Base-by-base conservation (phyloP, 73 alveolate genomes). In the Blepharisma japonicum region DNA sequence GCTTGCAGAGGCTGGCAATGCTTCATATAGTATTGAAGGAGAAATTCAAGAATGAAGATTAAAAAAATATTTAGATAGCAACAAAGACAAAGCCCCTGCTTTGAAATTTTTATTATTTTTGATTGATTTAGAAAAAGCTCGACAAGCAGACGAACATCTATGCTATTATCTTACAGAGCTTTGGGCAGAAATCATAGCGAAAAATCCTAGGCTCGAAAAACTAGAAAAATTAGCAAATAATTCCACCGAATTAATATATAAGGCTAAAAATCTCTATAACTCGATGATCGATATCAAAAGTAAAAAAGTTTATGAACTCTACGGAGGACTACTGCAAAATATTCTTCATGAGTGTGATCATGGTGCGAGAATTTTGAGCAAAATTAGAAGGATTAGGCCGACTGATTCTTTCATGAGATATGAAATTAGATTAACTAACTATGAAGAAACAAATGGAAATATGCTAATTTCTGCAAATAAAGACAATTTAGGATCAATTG, bases 391-490 rank as follows among this genome's bases (percentile, higher is more conserved):
- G 5, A 8, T 5, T 1, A 61, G 5, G 74, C 5, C 11, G 14
- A 61, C 2, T 14, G 74, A 61, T 2, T 18, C 74, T 20, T n/a
- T 14, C 2, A 61, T 14, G 6, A 25, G n/a, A 2, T 20, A 8
- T 9, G 23, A 18, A 9, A 4, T 8, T 1, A 39, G 2, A 14
- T 18, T 61, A 9, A 61, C 14, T 25, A 14, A 61, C 23, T 61
- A 14, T 5, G 74, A 61, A 14, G 74, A 61, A 61, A 5, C 18
- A 8, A 61, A 61, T 61, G 74, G 74, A 25, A 61, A 14, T 61
- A 20, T 61, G 74, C 47, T 61, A 25, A 39, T 61, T 61, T 61
- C 74, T 18, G 74, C 50, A 1, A 39, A 61, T 14, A 61, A n/a
- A 9, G 74, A 61, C 2, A 61, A 14, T 61, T 14, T 25, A 1